These are phyloP conservation scores for Leptosphaerulina australis DNA, from an alignment of 2,329 filamentous ascomycete species.

Conservation along the genomic window DNA sequence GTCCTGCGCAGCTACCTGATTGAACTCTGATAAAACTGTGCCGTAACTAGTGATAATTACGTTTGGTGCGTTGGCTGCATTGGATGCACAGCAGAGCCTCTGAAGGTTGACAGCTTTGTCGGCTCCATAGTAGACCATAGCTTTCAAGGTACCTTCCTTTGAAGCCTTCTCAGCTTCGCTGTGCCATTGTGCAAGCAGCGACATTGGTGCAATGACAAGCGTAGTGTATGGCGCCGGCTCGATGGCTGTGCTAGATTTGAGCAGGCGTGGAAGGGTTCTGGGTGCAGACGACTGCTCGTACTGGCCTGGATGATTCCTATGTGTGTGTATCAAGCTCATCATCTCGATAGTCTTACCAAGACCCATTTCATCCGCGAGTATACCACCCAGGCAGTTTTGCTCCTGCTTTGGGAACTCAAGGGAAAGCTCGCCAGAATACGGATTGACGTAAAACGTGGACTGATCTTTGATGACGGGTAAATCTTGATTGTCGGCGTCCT, in stretches of 20 bases:
- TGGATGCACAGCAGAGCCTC: conserved; percentile 75
- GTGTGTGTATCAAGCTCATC: conserved; percentile 88
- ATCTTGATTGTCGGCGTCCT: conserved; percentile 83
- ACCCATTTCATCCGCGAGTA: conserved; percentile 97
- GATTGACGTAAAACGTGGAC: conserved; percentile 88
- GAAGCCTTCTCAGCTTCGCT: conserved; percentile 94
- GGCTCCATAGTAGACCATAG: conserved; percentile 87
- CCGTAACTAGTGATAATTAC: conserved; percentile 96
- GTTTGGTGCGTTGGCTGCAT: conserved; percentile 78
- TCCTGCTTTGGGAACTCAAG: conserved; percentile 91
- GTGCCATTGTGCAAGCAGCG: conserved; percentile 94
- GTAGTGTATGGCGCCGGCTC: conserved; percentile 84
- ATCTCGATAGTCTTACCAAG: conserved; percentile 98
- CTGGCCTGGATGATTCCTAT: conserved; percentile 64
- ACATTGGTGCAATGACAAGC: conserved; percentile 95
- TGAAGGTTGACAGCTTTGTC: conserved; percentile 83
- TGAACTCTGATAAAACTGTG: conserved; percentile 86
- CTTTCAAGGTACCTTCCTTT: conserved; percentile 78
- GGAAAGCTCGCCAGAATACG: conserved; percentile 92
- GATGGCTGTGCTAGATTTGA: conserved; percentile 62
- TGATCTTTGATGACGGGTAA: conserved; percentile 70
- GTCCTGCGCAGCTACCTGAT: conserved; percentile 69
- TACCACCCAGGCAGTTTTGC: conserved; percentile 90
- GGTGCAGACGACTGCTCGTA: conserved; percentile 52
- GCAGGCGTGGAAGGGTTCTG: conserved; percentile 67